Evolutionary conservation across 192 early-diverging fungal species (phyloP), one percentile per base, ranked within the genome.

Genomic region (Linnemannia zychae): DNA sequence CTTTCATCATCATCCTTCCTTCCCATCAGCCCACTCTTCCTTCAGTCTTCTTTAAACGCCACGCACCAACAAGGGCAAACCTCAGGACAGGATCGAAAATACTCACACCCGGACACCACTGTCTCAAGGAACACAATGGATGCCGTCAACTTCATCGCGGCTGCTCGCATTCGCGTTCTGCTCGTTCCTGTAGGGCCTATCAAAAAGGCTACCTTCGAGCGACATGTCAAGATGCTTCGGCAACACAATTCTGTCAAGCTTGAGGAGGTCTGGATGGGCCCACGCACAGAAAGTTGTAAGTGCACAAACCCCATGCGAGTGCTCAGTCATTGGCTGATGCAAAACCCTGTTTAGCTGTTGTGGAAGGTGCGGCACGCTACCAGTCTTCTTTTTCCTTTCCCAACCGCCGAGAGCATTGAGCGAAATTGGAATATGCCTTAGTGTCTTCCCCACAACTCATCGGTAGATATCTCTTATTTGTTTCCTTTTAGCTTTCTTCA

Each of bases 181-280:
- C 82, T 96, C 22, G 94, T 96, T 9, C 95, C 95, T 48, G 91
- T 96, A 16, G 86, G 89, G 13, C 92, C 89, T 81, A 90, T 95
- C 57, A 93, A 90, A 70, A 87, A 84, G 69, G 88, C 91, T 5
- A 90, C 90, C 0, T 96, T 96, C 71, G 89, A 86, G 68, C 89
- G 87, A 40, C 91, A 94, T 82, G 92, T 93, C 24, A 91, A 95
- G 82, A 87, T 94, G 15, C 86, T 96, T 46, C 89, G 89, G 20
- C 88, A 93, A 49, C 93, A 94, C 70, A 81, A 83, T 60, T 89
- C 93, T n/a, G 93, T 96, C 7, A 87, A 88, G 67, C 80, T 94
- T 2, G 89, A 89, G 57, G 95, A 95, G 71, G 89, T 95, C 47
- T 93, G 95, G 33, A 94, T 94, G 69, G 93, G 95, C 47, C 79